Conservation (phyloP, 768 basidiomycete species). For the Tephrocybe rancida region DNA sequence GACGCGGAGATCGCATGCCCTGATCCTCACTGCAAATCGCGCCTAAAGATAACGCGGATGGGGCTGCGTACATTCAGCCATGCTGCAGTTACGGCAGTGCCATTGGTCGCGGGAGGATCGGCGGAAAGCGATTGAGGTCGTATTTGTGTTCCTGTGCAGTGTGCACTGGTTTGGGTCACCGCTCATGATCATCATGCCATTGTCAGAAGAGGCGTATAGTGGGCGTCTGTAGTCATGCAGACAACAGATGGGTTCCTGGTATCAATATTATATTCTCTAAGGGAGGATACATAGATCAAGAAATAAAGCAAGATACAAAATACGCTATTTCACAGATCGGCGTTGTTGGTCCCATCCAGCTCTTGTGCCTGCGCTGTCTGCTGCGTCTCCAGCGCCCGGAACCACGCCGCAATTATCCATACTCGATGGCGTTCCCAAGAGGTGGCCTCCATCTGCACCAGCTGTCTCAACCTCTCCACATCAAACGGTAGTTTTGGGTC, state of each 20-base stretch:
- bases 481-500: conserved; percentile 29
- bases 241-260: too few relatives aligned
- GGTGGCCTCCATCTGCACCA: conserved; percentile 31
- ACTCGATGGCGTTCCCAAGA: conserved; percentile 31
- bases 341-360: not conserved
- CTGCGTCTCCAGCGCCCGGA: conserved; percentile 4
- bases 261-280: too few relatives aligned
- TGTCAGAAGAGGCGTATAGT: too few relatives aligned
- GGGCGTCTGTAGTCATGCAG: too few relatives aligned
- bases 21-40: conserved; percentile 65
- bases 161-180: too few relatives aligned
- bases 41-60: conserved; percentile 51
- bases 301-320: too few relatives aligned
- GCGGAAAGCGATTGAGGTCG: not conserved
- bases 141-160: not conserved
- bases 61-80: conserved; percentile 56
- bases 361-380: not conserved
- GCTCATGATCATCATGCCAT: too few relatives aligned
- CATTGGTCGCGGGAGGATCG: conserved; percentile 16
- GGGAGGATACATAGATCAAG: too few relatives aligned
- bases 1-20: conserved; percentile 69
- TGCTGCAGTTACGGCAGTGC: conserved; percentile 54
- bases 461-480: conserved; percentile 26
- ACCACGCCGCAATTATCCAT: conserved; percentile 24
- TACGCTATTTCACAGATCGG: not conserved